A percentile compares a stretch with the other conserved stretches of the same genome.
Conservation (phyloP, 2,329 filamentous ascomycete genomes). For the Calonectria henricotiae region DNA sequence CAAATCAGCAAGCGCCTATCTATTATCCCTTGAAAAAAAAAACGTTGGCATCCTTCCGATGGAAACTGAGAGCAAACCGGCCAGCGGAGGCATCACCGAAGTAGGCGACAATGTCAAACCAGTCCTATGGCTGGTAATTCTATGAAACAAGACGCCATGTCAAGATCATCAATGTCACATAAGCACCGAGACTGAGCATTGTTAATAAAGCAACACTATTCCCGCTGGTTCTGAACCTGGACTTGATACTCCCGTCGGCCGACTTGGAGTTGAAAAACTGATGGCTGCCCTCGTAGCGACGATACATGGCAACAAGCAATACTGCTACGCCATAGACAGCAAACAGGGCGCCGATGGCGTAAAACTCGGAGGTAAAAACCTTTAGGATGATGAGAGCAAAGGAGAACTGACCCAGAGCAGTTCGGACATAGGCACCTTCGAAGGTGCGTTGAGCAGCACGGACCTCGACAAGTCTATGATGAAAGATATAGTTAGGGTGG, state of each 20-base stretch:
- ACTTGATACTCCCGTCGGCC: conserved; percentile 57
- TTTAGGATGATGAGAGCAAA: conserved; percentile 92
- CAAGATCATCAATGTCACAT: conserved; percentile 71
- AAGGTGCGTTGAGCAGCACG: conserved; percentile 96
- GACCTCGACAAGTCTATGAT: conserved; percentile 84
- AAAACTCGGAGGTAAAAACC: conserved; percentile 97
- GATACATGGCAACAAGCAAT: conserved; percentile 85
- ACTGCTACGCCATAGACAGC: conserved; percentile 92
- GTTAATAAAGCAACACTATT: conserved; percentile 75
- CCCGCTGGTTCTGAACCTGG: conserved; percentile 76
- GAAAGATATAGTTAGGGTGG: conserved; percentile 8
- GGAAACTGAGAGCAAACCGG: neutral
- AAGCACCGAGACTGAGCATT: conserved; percentile 71
- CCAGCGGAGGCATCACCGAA: neutral
- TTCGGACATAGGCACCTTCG: conserved; percentile 96
- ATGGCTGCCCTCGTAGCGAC: conserved; percentile 91
- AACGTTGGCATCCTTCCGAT: neutral
- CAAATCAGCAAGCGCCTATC: neutral
- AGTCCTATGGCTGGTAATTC: neutral
- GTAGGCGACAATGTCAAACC: neutral
- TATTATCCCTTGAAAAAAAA: neutral
- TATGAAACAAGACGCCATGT: conserved; percentile 64
- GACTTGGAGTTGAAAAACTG: conserved; percentile 83
- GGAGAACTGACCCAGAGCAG: conserved; percentile 93
- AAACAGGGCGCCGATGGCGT: conserved; percentile 95